These are phyloP conservation scores for Epichloe glyceriae DNA, from an alignment of 2,329 filamentous ascomycete species.

Conservation along the genomic window DNA sequence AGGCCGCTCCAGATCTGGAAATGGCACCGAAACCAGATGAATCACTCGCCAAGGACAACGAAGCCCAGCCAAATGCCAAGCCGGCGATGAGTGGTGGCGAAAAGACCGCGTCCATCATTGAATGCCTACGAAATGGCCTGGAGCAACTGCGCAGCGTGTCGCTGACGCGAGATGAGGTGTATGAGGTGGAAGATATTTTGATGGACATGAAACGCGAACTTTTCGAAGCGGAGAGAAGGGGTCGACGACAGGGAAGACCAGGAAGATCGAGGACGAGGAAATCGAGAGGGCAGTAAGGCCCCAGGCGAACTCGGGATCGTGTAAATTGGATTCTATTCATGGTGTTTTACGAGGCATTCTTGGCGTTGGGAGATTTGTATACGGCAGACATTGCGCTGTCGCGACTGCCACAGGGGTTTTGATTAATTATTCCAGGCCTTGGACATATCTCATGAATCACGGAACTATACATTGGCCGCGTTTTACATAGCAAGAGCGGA, in stretches of 20 bases:
- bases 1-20: neutral
- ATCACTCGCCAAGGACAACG: constrained; percentile 1
- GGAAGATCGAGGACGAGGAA: constrained; percentile 13
- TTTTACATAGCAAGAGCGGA: neutral
- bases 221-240: constrained; percentile 54
- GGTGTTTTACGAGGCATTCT: neutral
- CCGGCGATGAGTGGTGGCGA: constrained; percentile 3
- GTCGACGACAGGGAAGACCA: constrained; percentile 14
- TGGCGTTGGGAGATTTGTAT: neutral
- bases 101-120: constrained; percentile 16
- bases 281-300: constrained; percentile 3
- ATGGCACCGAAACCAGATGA: neutral
- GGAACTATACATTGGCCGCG: neutral
- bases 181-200: constrained; percentile 62
- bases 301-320: constrained; percentile 1
- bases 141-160: constrained; percentile 44
- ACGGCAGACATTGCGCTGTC: neutral
- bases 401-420: neutral
- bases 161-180: constrained; percentile 52
- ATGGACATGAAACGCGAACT: constrained; percentile 67
- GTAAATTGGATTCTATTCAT: neutral
- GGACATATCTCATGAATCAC: neutral
- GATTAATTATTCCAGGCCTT: neutral
- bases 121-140: constrained; percentile 28
- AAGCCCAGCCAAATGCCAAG: constrained; percentile 4